A percentile compares a stretch with the other conserved stretches of the same genome.
Evolutionary conservation across 768 basidiomycete species (phyloP).

Genomic region (Boletus rufocinnamomeus): DNA sequence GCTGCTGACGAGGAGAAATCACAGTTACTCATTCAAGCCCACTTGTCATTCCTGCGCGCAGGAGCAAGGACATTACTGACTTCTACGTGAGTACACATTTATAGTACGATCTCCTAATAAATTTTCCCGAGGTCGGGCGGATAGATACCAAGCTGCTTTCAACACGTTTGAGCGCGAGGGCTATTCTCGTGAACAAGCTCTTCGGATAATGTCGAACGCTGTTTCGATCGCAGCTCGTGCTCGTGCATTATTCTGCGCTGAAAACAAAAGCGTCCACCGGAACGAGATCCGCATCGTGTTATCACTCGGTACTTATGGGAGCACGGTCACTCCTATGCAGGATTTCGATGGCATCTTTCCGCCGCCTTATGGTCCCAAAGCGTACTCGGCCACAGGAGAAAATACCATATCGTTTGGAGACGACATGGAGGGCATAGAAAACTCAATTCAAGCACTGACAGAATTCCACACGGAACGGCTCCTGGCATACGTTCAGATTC

Average conservation of each 20-base stretch:
- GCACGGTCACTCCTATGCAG: slow-evolving; percentile 61
- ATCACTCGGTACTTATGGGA: slow-evolving; percentile 76
- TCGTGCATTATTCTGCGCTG: slow-evolving; percentile 35
- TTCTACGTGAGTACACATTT: slow-evolving; percentile 53
- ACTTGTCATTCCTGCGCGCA: slow-evolving; percentile 61
- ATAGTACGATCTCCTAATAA: neutral
- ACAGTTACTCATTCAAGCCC: slow-evolving; percentile 50
- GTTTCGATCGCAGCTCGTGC: slow-evolving; percentile 55
- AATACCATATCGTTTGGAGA: slow-evolving; percentile 48
- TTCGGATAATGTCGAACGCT: slow-evolving; percentile 51
- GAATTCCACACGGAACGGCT: slow-evolving; percentile 68
- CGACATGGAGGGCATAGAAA: slow-evolving; percentile 34
- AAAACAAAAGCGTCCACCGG: slow-evolving; percentile 16
- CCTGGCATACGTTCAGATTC: slow-evolving; percentile 49
- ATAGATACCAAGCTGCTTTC: slow-evolving; percentile 68
- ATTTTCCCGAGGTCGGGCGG: neutral
- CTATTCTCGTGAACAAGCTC: slow-evolving; percentile 44
- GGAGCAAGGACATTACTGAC: slow-evolving; percentile 70
- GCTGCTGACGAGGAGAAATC: slow-evolving; percentile 52
- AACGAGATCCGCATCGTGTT: slow-evolving; percentile 54
- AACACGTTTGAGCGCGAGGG: slow-evolving; percentile 55
- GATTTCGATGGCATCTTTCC: slow-evolving; percentile 80
- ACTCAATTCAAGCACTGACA: slow-evolving; percentile 53
- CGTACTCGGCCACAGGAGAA: slow-evolving; percentile 33
- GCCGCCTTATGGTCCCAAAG: slow-evolving; percentile 68